Conservation (phyloP, 805 yeast genomes). For the Candida coleopterorum region DNA sequence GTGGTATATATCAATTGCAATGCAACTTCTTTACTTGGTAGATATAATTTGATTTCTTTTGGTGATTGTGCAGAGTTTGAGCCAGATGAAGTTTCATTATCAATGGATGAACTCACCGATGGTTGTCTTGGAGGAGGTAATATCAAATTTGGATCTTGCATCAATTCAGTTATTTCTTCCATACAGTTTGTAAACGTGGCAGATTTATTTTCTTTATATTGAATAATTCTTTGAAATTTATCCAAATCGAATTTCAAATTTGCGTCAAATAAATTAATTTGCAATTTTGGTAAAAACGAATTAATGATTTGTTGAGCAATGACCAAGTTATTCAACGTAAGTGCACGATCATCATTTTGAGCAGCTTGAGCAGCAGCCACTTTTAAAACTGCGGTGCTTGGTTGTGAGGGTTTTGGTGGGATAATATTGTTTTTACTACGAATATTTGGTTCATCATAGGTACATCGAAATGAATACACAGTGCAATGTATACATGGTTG, state of each 20-base stretch:
- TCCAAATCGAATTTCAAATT: slow-evolving; percentile 28
- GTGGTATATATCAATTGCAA: slow-evolving; percentile 66
- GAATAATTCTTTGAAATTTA: slow-evolving; percentile 25
- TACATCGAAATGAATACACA: slow-evolving; percentile 79
- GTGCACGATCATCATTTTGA: not conserved
- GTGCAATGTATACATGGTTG: slow-evolving; percentile 82
- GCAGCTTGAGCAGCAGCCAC: slow-evolving; percentile 10
- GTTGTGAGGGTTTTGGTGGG: slow-evolving; percentile 22
- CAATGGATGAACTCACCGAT: slow-evolving; percentile 12
- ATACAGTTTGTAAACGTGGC: slow-evolving; percentile 11
- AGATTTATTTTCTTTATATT: slow-evolving; percentile 15
- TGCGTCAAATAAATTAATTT: slow-evolving; percentile 31
- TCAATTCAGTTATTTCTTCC: slow-evolving; percentile 25
- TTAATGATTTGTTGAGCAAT: slow-evolving; percentile 32
- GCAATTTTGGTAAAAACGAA: slow-evolving; percentile 30
- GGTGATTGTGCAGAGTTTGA: slow-evolving; percentile 11
- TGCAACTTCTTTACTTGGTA: slow-evolving; percentile 75
- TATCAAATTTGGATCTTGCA: slow-evolving; percentile 23
- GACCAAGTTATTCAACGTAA: slow-evolving; percentile 15
- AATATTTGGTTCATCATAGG: slow-evolving; percentile 73
- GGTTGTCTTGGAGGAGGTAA: slow-evolving; percentile 13
- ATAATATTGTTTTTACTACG: slow-evolving; percentile 43
- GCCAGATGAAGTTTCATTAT: slow-evolving; percentile 19
- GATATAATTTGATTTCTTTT: slow-evolving; percentile 53
- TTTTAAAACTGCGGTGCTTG: slow-evolving; percentile 9